Evolutionary conservation across 1,139 yeast genomes (phyloP), one percentile per base, ranked within the genome.

Genomic region (Saccharomyces hybrid): DNA sequence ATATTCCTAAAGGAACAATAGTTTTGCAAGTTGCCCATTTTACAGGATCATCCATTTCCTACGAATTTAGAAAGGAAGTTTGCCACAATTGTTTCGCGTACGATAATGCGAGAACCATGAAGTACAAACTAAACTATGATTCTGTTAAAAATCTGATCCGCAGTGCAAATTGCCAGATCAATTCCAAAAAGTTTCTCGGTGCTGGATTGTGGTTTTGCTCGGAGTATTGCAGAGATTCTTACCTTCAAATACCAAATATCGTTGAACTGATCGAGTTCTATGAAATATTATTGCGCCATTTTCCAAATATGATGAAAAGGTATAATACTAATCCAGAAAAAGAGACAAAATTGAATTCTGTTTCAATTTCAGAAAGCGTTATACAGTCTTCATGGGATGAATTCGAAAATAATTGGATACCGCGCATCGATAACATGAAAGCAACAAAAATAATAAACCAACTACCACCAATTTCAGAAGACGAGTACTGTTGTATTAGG

Each of bases 11-110:
- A 23, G 79, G 74, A 6, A 75, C 82, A 0, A 64, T 65, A 1
- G 68, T 85, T 1, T 71, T 80, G 50, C 61, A 59, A 8, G 75
- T 80, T 48, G 60, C 66, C 1, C 55, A 68, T 5, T 82, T 84
- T 0, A 65, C 81, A 51, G 76, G 84, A 13, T 72, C 77, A 14
- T 74, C 81, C 1, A 73, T 84, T 3, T 69, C 76, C 30, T 74
- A 77, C 56, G 83, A 81, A 5, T 84, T 82, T 65, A 77, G 81
- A 54, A 84, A 83, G 62, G 90, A 85, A 62, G 86, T 82, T 0
- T 85, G 91, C 63, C 74, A 78, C 3, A 62, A 66, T 55, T 85
- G 91, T 63, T 82, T 77, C 62, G 58, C 60, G 2, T 84, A 82
- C 63, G 73, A 74, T 47, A 68, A 75, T 61, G 87, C 88, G 1